Conservation (phyloP, 331 rosid genomes). For the Malus hybrid region DNA sequence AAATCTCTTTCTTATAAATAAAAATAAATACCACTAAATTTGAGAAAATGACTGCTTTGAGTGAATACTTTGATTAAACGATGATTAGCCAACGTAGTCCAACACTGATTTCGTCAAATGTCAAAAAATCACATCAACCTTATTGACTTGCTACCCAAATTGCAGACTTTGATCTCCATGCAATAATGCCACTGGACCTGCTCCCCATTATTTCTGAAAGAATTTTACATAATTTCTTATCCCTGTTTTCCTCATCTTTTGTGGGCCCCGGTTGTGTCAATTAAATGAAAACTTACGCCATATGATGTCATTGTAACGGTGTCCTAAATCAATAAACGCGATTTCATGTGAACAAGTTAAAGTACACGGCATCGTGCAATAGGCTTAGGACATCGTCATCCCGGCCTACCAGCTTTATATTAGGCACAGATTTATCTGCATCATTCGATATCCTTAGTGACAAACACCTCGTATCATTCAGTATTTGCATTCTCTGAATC, state of each 20-base stretch:
- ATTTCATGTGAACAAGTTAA: too few relatives aligned
- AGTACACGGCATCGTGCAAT: neutral
- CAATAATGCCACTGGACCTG: neutral
- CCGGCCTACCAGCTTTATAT: too few relatives aligned
- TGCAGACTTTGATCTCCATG: neutral
- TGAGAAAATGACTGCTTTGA: neutral
- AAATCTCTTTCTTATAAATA: rapidly evolving
- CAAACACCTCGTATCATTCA: neutral
- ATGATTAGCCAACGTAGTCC: neutral
- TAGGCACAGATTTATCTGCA: too few relatives aligned
- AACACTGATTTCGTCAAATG: neutral
- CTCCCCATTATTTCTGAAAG: too few relatives aligned
- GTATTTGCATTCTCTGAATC: neutral
- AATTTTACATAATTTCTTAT: neutral
- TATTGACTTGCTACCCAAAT: neutral
- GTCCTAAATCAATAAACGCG: too few relatives aligned
- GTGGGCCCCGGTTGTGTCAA: neutral
- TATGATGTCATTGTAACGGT: too few relatives aligned
- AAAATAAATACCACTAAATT: too few relatives aligned
- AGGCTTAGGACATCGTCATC: neutral
- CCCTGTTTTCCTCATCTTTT: neutral
- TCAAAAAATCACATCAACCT: neutral
- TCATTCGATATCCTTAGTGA: too few relatives aligned
- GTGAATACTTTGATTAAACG: neutral
- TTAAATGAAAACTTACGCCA: neutral